A percentile compares a stretch with the other conserved stretches of the same genome.
Conservation (phyloP, 1,284 basidiomycete species). For the Rhodotorula sp. region DNA sequence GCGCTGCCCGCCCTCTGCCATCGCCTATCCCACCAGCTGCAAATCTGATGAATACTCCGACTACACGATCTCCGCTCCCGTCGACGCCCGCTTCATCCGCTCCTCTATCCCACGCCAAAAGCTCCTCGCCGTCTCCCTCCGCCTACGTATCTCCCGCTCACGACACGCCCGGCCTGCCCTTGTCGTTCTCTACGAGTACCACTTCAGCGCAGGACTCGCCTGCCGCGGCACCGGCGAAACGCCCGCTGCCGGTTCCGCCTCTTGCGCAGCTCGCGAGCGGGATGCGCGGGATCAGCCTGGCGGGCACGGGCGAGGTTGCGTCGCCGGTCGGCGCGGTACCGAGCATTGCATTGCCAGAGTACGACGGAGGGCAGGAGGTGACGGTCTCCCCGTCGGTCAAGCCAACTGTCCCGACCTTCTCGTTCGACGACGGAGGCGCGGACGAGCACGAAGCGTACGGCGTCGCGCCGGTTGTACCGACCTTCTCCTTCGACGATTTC, state of each 20-base stretch:
- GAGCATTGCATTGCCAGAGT: neutral
- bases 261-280: neutral
- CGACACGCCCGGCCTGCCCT: neutral
- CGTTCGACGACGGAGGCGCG: conserved; percentile 11
- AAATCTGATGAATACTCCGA: neutral
- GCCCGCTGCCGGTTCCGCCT: neutral
- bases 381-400: neutral
- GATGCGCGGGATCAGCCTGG: neutral
- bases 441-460: neutral
- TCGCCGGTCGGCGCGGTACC: neutral
- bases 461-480: conserved; percentile 8
- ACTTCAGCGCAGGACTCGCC: neutral
- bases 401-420: conserved; percentile 19
- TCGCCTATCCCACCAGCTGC: neutral
- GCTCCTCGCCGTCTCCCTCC: neutral
- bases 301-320: neutral
- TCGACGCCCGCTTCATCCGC: neutral
- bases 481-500: neutral
- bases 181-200: neutral
- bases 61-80: neutral
- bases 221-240: neutral
- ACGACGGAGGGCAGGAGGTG: neutral
- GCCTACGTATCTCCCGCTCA: neutral
- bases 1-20: too few species aligned
- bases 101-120: neutral